Percentiles rank a stretch among this genome's conserved stretches.
Conservation (phyloP, 345 rosid species). For the Citrus reticulata region DNA sequence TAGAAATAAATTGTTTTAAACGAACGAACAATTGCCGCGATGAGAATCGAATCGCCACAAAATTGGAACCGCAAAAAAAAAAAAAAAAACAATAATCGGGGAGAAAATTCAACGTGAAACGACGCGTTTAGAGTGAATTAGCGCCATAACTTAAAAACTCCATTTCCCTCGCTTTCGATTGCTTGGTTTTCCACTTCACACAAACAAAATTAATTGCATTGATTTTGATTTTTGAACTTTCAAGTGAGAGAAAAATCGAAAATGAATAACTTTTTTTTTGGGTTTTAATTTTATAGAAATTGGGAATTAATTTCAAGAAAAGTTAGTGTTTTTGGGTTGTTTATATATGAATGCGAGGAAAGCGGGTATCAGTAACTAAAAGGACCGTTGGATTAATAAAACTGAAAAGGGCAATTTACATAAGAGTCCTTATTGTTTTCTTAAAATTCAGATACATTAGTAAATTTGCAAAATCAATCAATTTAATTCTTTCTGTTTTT, state of each 20-base stretch:
- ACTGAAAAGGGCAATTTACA: not conserved
- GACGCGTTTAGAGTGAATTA: not conserved
- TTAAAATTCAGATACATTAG: no score
- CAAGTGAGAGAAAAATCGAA: not conserved
- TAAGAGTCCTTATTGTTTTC: no score
- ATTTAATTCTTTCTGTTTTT: no score
- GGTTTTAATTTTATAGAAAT: not conserved
- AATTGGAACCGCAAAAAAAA: no score
- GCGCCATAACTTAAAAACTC: constrained; percentile 2
- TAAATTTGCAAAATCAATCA: no score
- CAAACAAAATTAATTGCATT: not conserved
- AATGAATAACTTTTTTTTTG: not conserved
- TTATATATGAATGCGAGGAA: no score
- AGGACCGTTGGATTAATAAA: no score
- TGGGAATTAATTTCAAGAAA: constrained; percentile 5
- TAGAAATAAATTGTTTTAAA: no score
- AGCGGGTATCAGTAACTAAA: no score
- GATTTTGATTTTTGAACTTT: not conserved
- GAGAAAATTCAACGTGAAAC: not conserved
- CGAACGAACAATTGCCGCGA: no score
- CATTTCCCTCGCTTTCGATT: not conserved
- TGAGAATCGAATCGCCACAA: no score
- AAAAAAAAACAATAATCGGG: no score
- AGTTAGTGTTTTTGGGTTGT: not conserved
- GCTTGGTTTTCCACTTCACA: constrained; percentile 25